Conservation (phyloP, 495 filamentous ascomycete genomes). For the Talaromyces proteolyticus region DNA sequence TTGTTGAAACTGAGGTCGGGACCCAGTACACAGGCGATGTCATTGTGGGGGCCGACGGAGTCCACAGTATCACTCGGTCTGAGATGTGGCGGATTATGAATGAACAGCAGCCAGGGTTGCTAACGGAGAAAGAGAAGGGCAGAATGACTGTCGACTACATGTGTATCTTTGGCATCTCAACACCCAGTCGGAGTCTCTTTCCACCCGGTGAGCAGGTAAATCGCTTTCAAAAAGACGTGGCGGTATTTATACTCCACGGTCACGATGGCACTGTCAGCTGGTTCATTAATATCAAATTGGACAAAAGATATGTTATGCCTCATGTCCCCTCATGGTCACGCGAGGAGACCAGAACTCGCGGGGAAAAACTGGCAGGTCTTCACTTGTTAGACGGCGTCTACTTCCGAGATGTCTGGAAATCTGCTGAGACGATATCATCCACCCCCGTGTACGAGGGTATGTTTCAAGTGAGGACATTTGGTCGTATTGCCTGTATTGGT, state of each 20-base stretch:
- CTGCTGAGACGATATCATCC: neutral
- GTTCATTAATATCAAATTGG: neutral
- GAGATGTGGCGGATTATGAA: constrained; percentile 30
- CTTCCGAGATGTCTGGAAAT: neutral
- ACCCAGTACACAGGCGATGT: constrained; percentile 32
- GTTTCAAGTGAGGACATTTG: neutral
- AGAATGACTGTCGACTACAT: constrained; percentile 4
- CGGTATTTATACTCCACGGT: neutral
- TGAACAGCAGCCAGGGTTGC: constrained; percentile 6
- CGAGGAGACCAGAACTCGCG: neutral
- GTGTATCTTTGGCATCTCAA: constrained; percentile 10
- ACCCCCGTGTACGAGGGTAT: neutral
- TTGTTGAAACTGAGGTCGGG: constrained; percentile 18
- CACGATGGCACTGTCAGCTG: neutral
- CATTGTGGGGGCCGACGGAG: constrained; percentile 47
- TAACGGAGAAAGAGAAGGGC: neutral
- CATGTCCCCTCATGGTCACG: neutral
- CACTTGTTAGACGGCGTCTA: neutral
- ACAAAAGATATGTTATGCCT: neutral
- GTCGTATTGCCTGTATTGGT: neutral
- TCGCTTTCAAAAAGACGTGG: neutral
- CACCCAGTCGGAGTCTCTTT: neutral
- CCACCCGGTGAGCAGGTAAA: neutral
- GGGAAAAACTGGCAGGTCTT: neutral
- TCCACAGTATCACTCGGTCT: constrained; percentile 39